A percentile compares a stretch with the other conserved stretches of the same genome.
Conservation (phyloP, 1,284 basidiomycete species). For the Cutaneotrichosporon cavernicola region DNA sequence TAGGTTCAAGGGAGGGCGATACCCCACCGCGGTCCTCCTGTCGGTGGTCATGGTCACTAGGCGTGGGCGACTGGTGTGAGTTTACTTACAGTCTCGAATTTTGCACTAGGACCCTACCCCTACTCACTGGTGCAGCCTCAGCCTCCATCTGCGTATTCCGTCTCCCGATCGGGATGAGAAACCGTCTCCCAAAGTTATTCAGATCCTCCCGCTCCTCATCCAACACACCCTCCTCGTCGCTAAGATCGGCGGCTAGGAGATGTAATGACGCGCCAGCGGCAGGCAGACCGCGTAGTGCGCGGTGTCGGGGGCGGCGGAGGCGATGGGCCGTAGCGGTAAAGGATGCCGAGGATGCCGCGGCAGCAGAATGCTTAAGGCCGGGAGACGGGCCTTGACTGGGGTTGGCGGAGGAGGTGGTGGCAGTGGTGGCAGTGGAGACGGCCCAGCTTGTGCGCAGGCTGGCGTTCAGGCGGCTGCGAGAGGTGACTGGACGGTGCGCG, state of each 20-base stretch:
- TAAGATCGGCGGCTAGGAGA: constrained; percentile 39
- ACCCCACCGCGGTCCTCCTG: constrained; percentile 42
- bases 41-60: constrained; percentile 42
- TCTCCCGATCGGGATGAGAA: constrained; percentile 46
- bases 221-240: constrained; percentile 41
- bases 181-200: constrained; percentile 47
- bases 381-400: no score
- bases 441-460: not conserved
- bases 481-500: constrained; percentile 36
- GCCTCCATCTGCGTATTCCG: constrained; percentile 49
- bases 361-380: constrained; percentile 5
- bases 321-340: not conserved
- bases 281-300: constrained; percentile 37
- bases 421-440: not conserved
- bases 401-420: constrained; percentile 4
- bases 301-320: constrained; percentile 25
- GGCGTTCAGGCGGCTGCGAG: constrained; percentile 30
- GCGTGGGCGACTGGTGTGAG: constrained; percentile 42
- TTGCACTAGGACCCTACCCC: not conserved
- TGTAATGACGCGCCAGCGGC: constrained; percentile 37
- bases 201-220: constrained; percentile 41
- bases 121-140: constrained; percentile 44
- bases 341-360: not conserved
- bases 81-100: no score
- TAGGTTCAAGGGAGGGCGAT: constrained; percentile 6